Evolutionary conservation across 2,329 filamentous ascomycete genomes (phyloP), one percentile per base, ranked within the genome.

Genomic region (Verticillium dahliae): DNA sequence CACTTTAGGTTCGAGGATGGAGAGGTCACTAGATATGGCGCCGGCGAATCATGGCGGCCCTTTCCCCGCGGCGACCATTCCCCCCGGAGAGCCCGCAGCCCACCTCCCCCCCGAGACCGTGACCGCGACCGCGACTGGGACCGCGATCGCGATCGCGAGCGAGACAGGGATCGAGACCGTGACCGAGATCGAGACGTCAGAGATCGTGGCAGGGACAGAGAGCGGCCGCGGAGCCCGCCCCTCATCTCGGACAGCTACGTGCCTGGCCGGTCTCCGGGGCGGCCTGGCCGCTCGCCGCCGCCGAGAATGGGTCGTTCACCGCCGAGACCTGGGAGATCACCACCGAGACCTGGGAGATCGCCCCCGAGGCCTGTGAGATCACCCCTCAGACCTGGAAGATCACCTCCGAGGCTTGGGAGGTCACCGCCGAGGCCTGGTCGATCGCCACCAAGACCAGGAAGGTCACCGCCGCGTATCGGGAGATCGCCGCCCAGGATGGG

Each of bases 11-110:
- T 84, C 67, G 83, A 86, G 65, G 84, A 86, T 66, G 84, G 84
- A 55, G 84, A 86, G 73, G 84, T 86, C 60, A 81, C 85, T 65
- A 78, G 84, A 68, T 86, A 86, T 70, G 84, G 84, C 59, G 84
- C 84, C 13, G 84, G 84, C 62, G 84, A 86, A 72, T 85, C 83
- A 41, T 86, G 85, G 77, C 76, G 84, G 62, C 84, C 84, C 11
- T 85, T 82, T 62, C 84, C 84, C 58, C 73, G 80, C 60, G 45
- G 45, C 45, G 75, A 80, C 65, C 76, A 79, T 61, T 82, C 80
- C 34, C 79, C 80, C 9, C 75, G 77, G 52, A 71, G 69, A 55
- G 65, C 70, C 6, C 68, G 71, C 58, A 72, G 72, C 60, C 45
- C 45, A 10, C 45, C 45, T 22, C 70, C 72, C 7, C 56, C 65